Base-by-base conservation (phyloP, 2,329 filamentous ascomycete species). In the Paecilomyces sp. region DNA sequence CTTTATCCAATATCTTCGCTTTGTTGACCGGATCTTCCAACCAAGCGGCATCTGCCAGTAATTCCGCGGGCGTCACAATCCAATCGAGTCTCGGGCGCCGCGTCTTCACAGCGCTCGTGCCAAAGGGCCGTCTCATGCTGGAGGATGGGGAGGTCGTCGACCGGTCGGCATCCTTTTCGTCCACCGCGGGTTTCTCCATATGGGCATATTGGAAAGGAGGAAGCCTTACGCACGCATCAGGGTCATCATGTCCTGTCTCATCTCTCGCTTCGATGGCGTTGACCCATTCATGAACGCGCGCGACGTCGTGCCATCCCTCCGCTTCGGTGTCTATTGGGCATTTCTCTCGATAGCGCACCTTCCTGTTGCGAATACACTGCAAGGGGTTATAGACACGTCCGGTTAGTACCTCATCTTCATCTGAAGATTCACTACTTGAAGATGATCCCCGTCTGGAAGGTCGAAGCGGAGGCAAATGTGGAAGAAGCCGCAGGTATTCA, bases 11-110 rank as follows among this genome's bases (percentile, higher is more conserved):
- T 51, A 96, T 88, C 30, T 92, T 80, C 57, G 82, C 82, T 71
- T 92, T 95, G 74, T 97, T 92, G 60, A 88, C 80, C 33, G 84
- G 85, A 67, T 92, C 87, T 71, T 97, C 91, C 24, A 95, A 77
- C 94, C 94, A 99, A 68, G 92, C 91, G 1, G 89, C 82, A 77
- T 99, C 94, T 3, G 92, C 92, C 54, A 97, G 79, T 73, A 97
- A 83, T 71, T 97, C 92, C 59, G 90, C 87, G 0, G 93, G 90
- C 53, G 89, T 85, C 18, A 92, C 85, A 47, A 85, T 83, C 94
- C 94, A 97, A 69, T 96, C 92, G 25, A 92, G 86, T 61, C 90
- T 85, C 0, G 89, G 88, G 55, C 91, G 85, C 59, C 87, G 86
- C 3, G 85, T 78, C 62, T 91, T 91, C 12, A 80, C 77, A 33